Percentiles rank a stretch among this genome's conserved stretches.
phyloP scores from a whole-genome alignment of 305 asterid genomes.

The Andrographis paniculata region DNA sequence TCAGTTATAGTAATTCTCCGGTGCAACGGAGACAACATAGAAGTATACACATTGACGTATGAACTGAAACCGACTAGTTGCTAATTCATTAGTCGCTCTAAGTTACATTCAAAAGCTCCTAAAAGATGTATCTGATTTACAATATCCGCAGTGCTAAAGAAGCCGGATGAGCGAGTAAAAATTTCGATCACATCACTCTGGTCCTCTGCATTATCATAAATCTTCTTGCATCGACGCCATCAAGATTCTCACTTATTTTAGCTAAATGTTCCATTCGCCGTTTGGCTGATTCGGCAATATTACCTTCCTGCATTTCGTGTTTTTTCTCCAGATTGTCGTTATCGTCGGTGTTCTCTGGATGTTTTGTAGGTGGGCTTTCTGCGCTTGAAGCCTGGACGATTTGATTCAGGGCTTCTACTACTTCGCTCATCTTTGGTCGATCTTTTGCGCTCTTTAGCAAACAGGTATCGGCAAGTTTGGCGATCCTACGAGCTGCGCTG shows the following conservation, averaged over 20 bases:
- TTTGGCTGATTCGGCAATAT: conserved; percentile 49
- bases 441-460: conserved; percentile 54
- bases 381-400: conserved; percentile 14
- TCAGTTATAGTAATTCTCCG: too few relatives aligned
- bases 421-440: conserved; percentile 79
- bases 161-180: too few relatives aligned
- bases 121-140: too few relatives aligned
- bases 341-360: not conserved
- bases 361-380: conserved; percentile 27
- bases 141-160: too few relatives aligned
- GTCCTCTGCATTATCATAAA: conserved; percentile 54
- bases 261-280: conserved; percentile 72
- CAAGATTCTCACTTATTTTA: conserved; percentile 62
- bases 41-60: too few relatives aligned
- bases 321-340: conserved; percentile 16
- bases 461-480: conserved; percentile 69
- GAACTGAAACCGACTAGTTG: too few relatives aligned
- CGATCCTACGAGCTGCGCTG: conserved; percentile 54
- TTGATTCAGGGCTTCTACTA: conserved; percentile 55
- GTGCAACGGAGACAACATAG: too few relatives aligned
- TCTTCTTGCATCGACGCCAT: conserved; percentile 45
- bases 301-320: conserved; percentile 23
- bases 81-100: too few relatives aligned
- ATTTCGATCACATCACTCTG: not conserved
- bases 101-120: too few relatives aligned